phyloP scores from a whole-genome alignment of 2,329 filamentous ascomycete genomes.

The Hypoxylon sp. region DNA sequence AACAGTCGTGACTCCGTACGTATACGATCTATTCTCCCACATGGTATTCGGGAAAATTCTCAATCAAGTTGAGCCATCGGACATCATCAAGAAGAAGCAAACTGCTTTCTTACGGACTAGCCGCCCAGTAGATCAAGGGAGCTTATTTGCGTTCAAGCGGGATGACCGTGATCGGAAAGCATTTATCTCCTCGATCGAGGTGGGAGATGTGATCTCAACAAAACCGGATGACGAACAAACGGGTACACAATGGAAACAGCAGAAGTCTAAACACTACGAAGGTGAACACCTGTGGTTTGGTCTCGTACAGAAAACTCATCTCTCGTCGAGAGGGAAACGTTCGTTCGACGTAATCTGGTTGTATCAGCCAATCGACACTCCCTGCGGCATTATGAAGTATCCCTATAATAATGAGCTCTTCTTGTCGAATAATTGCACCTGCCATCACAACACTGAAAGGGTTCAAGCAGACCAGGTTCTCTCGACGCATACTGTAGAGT shows the following conservation, averaged over 20 bases:
- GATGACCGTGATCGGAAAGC: constrained; percentile 27
- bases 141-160: constrained; percentile 13
- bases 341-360: constrained; percentile 79
- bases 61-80: constrained; percentile 51
- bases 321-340: constrained; percentile 51
- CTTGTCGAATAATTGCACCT: constrained; percentile 81
- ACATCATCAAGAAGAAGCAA: constrained; percentile 48
- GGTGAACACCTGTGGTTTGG: constrained; percentile 74
- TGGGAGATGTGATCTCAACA: constrained; percentile 65
- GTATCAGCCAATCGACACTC: constrained; percentile 77
- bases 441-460: constrained; percentile 56
- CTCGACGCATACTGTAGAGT: constrained; percentile 68
- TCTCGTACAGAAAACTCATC: constrained; percentile 71
- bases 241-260: constrained; percentile 68
- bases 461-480: constrained; percentile 69
- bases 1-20: constrained; percentile 79
- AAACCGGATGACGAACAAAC: constrained; percentile 59
- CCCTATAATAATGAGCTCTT: constrained; percentile 81
- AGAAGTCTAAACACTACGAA: constrained; percentile 57
- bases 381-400: constrained; percentile 75
- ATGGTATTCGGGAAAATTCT: constrained; percentile 71
- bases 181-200: constrained; percentile 54
- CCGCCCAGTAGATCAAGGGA: constrained; percentile 14
- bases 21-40: constrained; percentile 72
- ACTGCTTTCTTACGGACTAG: constrained; percentile 45